phyloP scores from a whole-genome alignment of 192 early-diverging fungal species.

The Backusella australiensis region DNA sequence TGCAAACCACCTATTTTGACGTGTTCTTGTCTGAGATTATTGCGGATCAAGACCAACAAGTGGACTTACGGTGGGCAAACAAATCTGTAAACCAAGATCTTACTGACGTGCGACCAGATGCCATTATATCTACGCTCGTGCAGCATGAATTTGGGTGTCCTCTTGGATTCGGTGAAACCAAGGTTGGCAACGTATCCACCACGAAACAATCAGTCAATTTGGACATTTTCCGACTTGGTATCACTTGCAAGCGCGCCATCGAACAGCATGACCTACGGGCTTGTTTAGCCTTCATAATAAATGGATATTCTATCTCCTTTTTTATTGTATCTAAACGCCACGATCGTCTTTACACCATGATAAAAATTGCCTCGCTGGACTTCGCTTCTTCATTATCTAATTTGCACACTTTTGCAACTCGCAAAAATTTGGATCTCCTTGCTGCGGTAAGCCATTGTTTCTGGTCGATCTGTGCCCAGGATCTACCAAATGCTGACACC shows the following conservation, averaged over 20 bases:
- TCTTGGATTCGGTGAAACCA: slow-evolving; percentile 12
- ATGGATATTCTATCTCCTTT: slow-evolving; percentile 5
- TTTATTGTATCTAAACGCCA: slow-evolving; percentile 17
- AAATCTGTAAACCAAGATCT: not conserved
- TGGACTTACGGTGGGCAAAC: not conserved
- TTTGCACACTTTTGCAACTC: not conserved
- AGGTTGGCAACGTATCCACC: slow-evolving; percentile 4
- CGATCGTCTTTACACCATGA: slow-evolving; percentile 1
- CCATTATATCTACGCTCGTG: slow-evolving; percentile 10
- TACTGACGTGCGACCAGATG: slow-evolving; percentile 5
- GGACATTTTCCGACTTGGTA: slow-evolving; percentile 9
- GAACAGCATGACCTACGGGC: not conserved
- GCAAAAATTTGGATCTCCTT: not conserved
- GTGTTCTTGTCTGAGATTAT: slow-evolving; percentile 10
- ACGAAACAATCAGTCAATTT: slow-evolving; percentile 15
- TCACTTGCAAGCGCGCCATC: slow-evolving; percentile 13
- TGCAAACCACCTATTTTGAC: slow-evolving; percentile 16
- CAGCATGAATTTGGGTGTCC: slow-evolving; percentile 9
- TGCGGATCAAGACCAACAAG: slow-evolving; percentile 8
- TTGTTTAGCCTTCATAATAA: slow-evolving; percentile 18
- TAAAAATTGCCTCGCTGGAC: slow-evolving; percentile 1
- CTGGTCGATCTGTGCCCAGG: not conserved
- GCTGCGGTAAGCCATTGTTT: not conserved
- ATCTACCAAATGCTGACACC: slow-evolving; percentile 8
- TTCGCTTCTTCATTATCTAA: slow-evolving; percentile 9